Evolutionary conservation across 2,329 filamentous ascomycete species (phyloP), one percentile per base, ranked within the genome.

Genomic region (Colletotrichum destructivum): DNA sequence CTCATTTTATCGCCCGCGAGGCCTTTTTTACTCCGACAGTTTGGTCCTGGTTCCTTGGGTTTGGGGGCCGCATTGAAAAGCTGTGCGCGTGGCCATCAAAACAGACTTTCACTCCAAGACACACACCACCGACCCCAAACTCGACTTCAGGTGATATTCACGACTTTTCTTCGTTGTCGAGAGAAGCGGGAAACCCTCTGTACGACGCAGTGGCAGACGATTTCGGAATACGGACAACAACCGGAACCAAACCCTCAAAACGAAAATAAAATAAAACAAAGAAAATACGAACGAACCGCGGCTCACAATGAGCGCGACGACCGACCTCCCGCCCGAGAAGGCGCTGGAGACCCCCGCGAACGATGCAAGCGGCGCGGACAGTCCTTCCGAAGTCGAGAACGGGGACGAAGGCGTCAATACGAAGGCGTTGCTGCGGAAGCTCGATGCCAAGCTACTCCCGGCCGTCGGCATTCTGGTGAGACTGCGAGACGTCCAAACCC

Each of bases 381-480:
- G 66, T 16, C 51, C 70, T 21, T 72, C 70, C 3, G 70, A 70
- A 7, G 18, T 47, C 9, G 66, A 70, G 23, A 18, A 38, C 8
- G 70, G 62, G 12, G 55, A 71, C 21, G 61, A 70, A 23, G 47
- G 26, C 0, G 77, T 92, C 42, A 87, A 88, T 66, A 90, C 92
- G 76, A 87, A 84, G 51, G 81, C 83, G 0, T 80, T 93, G 2
- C 75, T 93, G 8, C 83, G 90, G 12, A 93, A 88, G 72, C 75
- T 90, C 16, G 88, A 90, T 71, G 73, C 78, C 4, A 82, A 84
- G 56, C 80, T 90, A 4, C 78, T 90, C 0, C 89, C 88, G 0
- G 85, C 87, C 0, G 84, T 90, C 2, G 87, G 87, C 0, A 76
- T 89, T 3, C 74, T 90, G 13, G 55, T 57, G n/a, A 42, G 55